Percentiles rank a stretch among this genome's conserved stretches.
phyloP scores from a whole-genome alignment of 768 basidiomycete species.

The Hericium alpestre region DNA sequence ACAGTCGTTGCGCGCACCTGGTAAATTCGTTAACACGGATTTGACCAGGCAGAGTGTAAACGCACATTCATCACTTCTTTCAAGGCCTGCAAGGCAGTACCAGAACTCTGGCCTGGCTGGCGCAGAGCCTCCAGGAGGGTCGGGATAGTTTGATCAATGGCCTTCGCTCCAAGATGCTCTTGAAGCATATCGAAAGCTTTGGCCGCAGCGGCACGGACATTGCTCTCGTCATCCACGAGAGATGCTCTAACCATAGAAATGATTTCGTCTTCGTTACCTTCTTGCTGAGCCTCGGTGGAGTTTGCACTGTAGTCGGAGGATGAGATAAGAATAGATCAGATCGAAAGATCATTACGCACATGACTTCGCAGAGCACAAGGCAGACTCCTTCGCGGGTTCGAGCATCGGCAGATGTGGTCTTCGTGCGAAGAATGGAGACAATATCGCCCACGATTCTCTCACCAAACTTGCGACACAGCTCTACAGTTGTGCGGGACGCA shows the following conservation, averaged over 20 bases:
- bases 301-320: conserved; percentile 49
- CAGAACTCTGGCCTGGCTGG: conserved; percentile 88
- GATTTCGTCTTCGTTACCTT: conserved; percentile 82
- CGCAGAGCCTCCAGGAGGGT: conserved; percentile 88
- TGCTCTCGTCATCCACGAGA: conserved; percentile 79
- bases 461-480: conserved; percentile 91
- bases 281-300: conserved; percentile 72
- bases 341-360: conserved; percentile 38
- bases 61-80: conserved; percentile 85
- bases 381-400: conserved; percentile 78
- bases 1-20: conserved; percentile 90
- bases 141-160: conserved; percentile 94
- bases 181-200: conserved; percentile 87
- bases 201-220: conserved; percentile 84
- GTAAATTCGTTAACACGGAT: conserved; percentile 3
- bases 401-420: conserved; percentile 50
- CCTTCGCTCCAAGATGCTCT: conserved; percentile 79
- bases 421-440: conserved; percentile 63
- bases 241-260: conserved; percentile 75
- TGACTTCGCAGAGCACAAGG: conserved; percentile 75
- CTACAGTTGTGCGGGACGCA: conserved; percentile 76
- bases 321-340: not conserved
- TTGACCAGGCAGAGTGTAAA: not conserved
- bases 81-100: conserved; percentile 87
- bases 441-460: conserved; percentile 83